A percentile compares a stretch with the other conserved stretches of the same genome.
Evolutionary conservation across 331 rosid genomes (phyloP).

Genomic region (Pyracantha coccinea): DNA sequence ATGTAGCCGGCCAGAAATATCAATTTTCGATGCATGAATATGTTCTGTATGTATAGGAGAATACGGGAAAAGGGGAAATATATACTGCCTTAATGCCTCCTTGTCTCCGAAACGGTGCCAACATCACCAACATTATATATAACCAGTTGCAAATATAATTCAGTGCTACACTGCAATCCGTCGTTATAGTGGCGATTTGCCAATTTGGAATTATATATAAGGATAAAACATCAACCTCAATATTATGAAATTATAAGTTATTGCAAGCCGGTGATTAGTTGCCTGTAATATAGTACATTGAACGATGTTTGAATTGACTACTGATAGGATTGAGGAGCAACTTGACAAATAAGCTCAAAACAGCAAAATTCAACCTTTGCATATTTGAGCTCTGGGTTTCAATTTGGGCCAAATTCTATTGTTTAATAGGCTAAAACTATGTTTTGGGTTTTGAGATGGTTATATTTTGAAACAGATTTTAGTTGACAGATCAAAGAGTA

Average conservation of each 20-base stretch:
- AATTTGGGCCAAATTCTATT: background rate
- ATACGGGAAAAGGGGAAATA: background rate
- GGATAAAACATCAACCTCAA: too few relatives aligned
- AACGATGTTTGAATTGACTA: background rate
- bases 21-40: background rate
- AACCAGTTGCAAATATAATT: too few relatives aligned
- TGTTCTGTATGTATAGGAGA: background rate
- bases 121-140: background rate
- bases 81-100: conserved; percentile 22
- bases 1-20: background rate
- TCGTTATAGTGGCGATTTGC: too few relatives aligned
- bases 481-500: background rate
- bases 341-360: background rate
- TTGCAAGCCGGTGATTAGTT: background rate
- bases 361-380: background rate
- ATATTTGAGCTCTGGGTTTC: background rate
- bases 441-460: background rate
- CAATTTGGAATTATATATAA: too few relatives aligned
- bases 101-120: conserved; percentile 27
- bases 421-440: background rate
- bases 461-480: too few relatives aligned
- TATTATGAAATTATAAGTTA: background rate
- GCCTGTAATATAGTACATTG: too few relatives aligned
- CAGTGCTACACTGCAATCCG: too few relatives aligned
- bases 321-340: background rate